Conservation (phyloP, 2,329 filamentous ascomycete genomes). For the Paracoccidioides lutzii region DNA sequence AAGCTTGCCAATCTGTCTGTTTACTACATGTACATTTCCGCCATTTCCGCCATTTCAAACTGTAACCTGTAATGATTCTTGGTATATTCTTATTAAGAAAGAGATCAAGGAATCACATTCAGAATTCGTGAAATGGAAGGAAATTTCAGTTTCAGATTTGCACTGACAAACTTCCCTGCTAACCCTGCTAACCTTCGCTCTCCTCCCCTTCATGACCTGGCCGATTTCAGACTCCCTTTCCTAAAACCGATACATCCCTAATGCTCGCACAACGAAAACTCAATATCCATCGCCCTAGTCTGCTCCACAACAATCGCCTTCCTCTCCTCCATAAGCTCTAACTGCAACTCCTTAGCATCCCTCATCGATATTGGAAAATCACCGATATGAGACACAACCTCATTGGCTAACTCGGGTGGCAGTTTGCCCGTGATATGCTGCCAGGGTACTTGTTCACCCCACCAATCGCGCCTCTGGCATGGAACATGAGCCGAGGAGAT, state of each 20-base stretch:
- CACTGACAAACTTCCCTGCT: too few relatives aligned
- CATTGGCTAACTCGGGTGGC: constrained; percentile 5
- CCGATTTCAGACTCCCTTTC: background rate
- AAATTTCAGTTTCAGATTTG: too few relatives aligned
- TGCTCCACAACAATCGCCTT: constrained; percentile 1
- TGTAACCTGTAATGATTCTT: too few relatives aligned
- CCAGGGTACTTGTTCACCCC: constrained; percentile 4
- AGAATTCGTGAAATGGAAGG: too few relatives aligned
- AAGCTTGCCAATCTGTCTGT: too few relatives aligned
- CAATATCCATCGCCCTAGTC: background rate
- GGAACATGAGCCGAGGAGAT: constrained; percentile 11
- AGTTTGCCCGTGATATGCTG: background rate
- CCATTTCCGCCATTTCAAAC: too few relatives aligned
- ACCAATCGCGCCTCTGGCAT: constrained; percentile 9
- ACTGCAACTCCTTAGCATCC: constrained; percentile 8
- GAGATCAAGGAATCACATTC: too few relatives aligned
- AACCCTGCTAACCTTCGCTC: background rate
- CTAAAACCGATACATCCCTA: background rate
- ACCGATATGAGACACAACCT: constrained; percentile 3
- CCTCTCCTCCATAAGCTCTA: constrained; percentile 11
- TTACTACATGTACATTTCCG: too few relatives aligned
- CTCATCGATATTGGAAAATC: constrained; percentile 6
- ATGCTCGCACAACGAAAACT: constrained; percentile 11
- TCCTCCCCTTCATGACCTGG: background rate
- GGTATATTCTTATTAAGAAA: too few relatives aligned